Percentiles rank a stretch among this genome's conserved stretches.
Conservation (phyloP, 75 land plant species). For the Picea glauca region DNA sequence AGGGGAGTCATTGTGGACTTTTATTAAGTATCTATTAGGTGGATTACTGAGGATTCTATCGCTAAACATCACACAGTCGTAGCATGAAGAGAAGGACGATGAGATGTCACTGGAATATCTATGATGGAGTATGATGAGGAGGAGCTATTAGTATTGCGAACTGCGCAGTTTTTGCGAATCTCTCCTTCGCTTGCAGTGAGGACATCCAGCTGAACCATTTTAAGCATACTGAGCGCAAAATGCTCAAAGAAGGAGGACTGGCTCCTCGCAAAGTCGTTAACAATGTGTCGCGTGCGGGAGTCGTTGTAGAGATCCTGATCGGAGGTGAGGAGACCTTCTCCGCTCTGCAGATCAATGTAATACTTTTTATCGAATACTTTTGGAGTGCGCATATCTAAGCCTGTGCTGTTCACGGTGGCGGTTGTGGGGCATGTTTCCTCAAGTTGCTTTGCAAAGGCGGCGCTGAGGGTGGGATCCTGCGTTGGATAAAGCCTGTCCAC, state of each 20-base stretch:
- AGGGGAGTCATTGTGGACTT: too few relatives aligned
- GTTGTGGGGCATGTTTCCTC: not conserved
- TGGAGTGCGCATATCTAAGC: constrained; percentile 4
- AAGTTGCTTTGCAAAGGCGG: not conserved
- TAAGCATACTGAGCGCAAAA: constrained; percentile 11
- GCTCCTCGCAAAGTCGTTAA: not conserved
- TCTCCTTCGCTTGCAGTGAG: constrained; percentile 13
- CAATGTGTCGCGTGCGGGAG: not conserved
- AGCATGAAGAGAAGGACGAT: too few relatives aligned
- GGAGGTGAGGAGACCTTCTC: not conserved
- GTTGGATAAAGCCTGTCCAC: constrained; percentile 32
- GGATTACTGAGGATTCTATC: too few relatives aligned
- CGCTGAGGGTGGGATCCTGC: not conserved
- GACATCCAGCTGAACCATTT: constrained; percentile 18
- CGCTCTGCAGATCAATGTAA: not conserved
- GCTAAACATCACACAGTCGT: too few relatives aligned
- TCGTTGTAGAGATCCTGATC: constrained; percentile 2
- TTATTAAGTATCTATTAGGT: too few relatives aligned
- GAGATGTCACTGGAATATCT: too few relatives aligned
- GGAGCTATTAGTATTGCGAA: not conserved
- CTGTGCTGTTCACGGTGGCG: not conserved
- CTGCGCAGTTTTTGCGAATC: constrained; percentile 11
- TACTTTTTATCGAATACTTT: constrained; percentile 9
- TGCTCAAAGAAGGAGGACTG: constrained; percentile 8
- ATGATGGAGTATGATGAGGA: too few relatives aligned